Percentiles rank a stretch among this genome's conserved stretches.
Conservation (phyloP, 208 protist genomes). For the Crithidia expoeki region DNA sequence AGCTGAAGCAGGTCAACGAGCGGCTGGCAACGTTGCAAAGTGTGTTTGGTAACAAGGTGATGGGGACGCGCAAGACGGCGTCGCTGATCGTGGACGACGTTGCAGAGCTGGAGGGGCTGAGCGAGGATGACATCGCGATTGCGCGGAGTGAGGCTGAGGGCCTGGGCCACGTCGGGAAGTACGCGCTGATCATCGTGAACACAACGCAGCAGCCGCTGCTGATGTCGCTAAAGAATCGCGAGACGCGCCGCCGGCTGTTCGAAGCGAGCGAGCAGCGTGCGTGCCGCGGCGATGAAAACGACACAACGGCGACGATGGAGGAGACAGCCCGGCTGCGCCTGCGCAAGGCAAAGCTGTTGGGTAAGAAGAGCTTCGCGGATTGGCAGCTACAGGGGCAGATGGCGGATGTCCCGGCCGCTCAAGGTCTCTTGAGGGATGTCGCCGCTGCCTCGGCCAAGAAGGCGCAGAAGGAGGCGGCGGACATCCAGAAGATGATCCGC, state of each 20-base stretch:
- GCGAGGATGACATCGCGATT: constrained; percentile 33
- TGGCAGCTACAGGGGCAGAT: constrained; percentile 56
- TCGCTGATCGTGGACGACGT: constrained; percentile 40
- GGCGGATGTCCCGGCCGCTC: constrained; percentile 36
- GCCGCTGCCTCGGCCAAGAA: background rate
- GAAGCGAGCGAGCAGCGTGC: constrained; percentile 38
- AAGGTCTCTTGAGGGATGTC: constrained; percentile 39
- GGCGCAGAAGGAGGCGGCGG: constrained; percentile 35
- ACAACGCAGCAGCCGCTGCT: constrained; percentile 63
- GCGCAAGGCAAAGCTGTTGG: constrained; percentile 48
- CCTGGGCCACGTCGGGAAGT: constrained; percentile 43
- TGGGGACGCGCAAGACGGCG: constrained; percentile 35
- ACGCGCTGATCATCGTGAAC: constrained; percentile 53
- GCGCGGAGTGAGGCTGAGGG: constrained; percentile 41
- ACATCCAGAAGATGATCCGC: constrained; percentile 34
- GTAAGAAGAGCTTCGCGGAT: constrained; percentile 55
- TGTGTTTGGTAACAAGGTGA: constrained; percentile 41
- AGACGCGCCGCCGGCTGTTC: constrained; percentile 47
- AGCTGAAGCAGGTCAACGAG: constrained; percentile 51
- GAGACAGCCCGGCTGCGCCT: constrained; percentile 48
- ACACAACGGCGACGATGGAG: constrained; percentile 29
- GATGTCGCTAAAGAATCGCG: constrained; percentile 36
- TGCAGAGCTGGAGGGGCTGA: constrained; percentile 49
- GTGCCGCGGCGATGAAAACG: constrained; percentile 20
- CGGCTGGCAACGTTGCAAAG: constrained; percentile 46